These are phyloP conservation scores for Hemisphaericaspora nanyangensis DNA, from an alignment of 805 yeast species.

Conservation along the genomic window DNA sequence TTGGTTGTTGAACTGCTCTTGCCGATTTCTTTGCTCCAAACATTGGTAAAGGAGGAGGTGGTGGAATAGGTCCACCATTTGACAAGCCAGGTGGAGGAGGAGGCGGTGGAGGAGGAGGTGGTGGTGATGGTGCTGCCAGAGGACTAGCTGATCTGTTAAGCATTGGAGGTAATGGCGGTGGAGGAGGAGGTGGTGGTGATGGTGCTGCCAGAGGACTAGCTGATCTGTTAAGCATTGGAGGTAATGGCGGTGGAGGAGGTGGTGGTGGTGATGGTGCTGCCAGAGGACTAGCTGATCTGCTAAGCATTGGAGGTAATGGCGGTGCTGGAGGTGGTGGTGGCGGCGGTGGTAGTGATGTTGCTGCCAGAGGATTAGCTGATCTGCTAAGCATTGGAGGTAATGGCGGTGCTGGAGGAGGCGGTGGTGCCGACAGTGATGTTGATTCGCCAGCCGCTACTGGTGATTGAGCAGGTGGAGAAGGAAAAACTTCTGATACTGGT, in stretches of 20 bases:
- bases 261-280: conserved; percentile 19
- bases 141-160: conserved; percentile 16
- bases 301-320: conserved; percentile 18
- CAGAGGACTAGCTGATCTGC: neutral
- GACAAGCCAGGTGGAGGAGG: conserved; percentile 12
- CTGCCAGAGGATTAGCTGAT: conserved; percentile 17
- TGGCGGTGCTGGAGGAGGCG: conserved; percentile 20
- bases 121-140: conserved; percentile 16
- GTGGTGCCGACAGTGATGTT: conserved; percentile 15
- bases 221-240: conserved; percentile 1
- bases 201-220: conserved; percentile 16
- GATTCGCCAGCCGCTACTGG: conserved; percentile 14
- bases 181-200: conserved; percentile 25
- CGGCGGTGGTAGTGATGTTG: conserved; percentile 13
- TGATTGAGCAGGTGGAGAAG: conserved; percentile 27
- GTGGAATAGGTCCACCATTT: conserved; percentile 17
- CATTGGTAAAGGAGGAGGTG: conserved; percentile 23
- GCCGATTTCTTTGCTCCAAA: conserved; percentile 4
- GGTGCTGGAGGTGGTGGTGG: conserved; percentile 25
- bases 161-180: conserved; percentile 27
- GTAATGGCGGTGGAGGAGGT: conserved; percentile 17
- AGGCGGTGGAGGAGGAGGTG: conserved; percentile 29
- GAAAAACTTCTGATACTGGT: too few relatives aligned
- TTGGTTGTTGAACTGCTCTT: neutral
- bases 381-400: conserved; percentile 15